Percentiles rank a stretch among this genome's conserved stretches.
These are phyloP conservation scores for Penicillium brasilianum DNA, from an alignment of 2,329 filamentous ascomycete species.

Conservation along the genomic window DNA sequence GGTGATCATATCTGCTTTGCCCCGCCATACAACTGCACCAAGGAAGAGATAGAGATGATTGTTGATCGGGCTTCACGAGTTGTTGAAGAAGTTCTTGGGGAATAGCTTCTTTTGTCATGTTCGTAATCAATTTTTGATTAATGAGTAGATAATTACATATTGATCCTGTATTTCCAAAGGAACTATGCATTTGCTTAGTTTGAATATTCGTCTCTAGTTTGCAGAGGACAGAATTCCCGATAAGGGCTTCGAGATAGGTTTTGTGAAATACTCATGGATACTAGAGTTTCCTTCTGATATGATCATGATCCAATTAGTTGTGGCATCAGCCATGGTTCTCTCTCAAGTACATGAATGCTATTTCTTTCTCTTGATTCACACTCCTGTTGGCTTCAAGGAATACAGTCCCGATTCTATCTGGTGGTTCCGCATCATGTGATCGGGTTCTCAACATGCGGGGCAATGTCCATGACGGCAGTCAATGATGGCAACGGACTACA, in stretches of 20 bases:
- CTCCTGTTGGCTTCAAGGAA: background rate
- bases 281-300: too few relatives aligned
- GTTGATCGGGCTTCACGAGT: conserved; percentile 52
- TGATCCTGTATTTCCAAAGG: too few relatives aligned
- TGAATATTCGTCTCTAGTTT: too few relatives aligned
- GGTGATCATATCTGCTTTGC: conserved; percentile 62
- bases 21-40: conserved; percentile 58
- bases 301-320: too few relatives aligned
- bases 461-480: background rate
- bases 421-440: conserved; percentile 25
- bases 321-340: too few relatives aligned
- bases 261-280: too few relatives aligned
- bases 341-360: too few relatives aligned
- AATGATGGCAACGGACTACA: background rate
- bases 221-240: too few relatives aligned
- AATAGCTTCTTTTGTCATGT: background rate
- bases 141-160: background rate
- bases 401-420: background rate
- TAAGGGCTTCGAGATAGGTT: too few relatives aligned
- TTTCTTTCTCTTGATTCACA: too few relatives aligned
- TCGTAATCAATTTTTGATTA: background rate
- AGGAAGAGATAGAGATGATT: conserved; percentile 54
- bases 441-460: conserved; percentile 21
- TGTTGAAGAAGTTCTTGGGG: conserved; percentile 45
- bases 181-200: too few relatives aligned